These are phyloP conservation scores for Zygoascus bituminiphila DNA, from an alignment of 805 yeast genomes.

Conservation along the genomic window DNA sequence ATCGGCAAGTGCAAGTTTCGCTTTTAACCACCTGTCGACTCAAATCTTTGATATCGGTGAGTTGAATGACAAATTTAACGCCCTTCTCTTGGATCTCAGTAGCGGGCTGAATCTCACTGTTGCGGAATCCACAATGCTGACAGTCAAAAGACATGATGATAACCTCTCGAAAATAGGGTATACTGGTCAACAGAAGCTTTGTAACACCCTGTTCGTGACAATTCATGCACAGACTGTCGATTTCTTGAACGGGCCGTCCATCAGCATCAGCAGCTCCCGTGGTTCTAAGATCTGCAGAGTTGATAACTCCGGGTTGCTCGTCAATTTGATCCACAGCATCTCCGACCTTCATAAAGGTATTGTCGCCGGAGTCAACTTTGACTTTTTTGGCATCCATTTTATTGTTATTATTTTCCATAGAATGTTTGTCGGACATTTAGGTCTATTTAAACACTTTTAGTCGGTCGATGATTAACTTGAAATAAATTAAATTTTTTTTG, in stretches of 20 bases:
- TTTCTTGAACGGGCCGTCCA: constrained; percentile 93
- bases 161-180: constrained; percentile 87
- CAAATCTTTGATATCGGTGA: constrained; percentile 65
- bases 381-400: not conserved
- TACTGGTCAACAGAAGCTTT: constrained; percentile 71
- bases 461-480: too few relatives aligned
- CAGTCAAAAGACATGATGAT: constrained; percentile 93
- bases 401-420: not conserved
- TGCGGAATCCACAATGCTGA: constrained; percentile 87
- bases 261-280: constrained; percentile 78
- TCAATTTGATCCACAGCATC: constrained; percentile 44
- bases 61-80: constrained; percentile 54
- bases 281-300: constrained; percentile 34
- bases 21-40: constrained; percentile 88
- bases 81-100: constrained; percentile 87
- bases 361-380: not conserved
- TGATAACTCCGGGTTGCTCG: constrained; percentile 18
- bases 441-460: too few relatives aligned
- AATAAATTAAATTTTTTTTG: not conserved
- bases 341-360: constrained; percentile 35
- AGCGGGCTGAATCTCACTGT: constrained; percentile 95
- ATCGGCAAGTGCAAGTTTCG: constrained; percentile 73
- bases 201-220: constrained; percentile 84
- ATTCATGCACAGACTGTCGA: constrained; percentile 93
- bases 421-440: constrained; percentile 3